Base-by-base conservation (phyloP, 2,329 filamentous ascomycete genomes). In the Diaporthe vexans region DNA sequence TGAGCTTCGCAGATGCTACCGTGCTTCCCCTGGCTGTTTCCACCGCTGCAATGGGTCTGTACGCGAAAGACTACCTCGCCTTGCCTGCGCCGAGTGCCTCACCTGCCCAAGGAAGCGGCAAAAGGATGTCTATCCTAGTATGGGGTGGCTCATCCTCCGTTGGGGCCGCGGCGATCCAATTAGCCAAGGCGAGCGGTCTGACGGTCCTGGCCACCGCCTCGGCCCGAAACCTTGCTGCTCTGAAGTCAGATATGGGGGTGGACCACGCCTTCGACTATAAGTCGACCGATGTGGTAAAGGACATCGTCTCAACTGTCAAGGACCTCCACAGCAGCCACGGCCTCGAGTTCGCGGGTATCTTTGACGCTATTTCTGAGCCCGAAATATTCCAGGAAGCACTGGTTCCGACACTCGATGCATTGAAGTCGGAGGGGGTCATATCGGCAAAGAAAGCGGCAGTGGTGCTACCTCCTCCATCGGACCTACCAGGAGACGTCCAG, bases 111-210 rank as follows among this genome's bases (percentile, higher is more conserved):
- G 6, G 21, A 4, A 37, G 4, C n/a, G 40, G 63, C 24, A 68
- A 69, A 35, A 11, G 17, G n/a, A 11, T 52, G n/a, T 35, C 61
- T 9, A 71, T 77, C 24, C 56, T 77, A 24, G 67, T 77, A 48
- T 77, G 74, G 76, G 73, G 76, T 4, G 74, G 70, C 57, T 68
- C 74, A 17, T 77, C 76, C 35, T 61, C 73, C 8, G 74, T 76
- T n/a, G 76, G 76, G 15, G 43, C 29, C 35, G 40, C 71, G 35
- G 17, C 68, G 11, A 58, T 75, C 35, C 75, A 76, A 63, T 48
- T 76, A 1, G 75, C 75, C 13, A 73, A 70, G 24, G 54, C 69
- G 37, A 71, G 68, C 21, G 75, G 75, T 35, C 33, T 74, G 29
- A 59, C 74, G 6, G 74, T 76, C 48, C 68, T 67, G 24, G 70